Evolutionary conservation across 1,284 basidiomycete genomes (phyloP), one percentile per base, ranked within the genome.

Genomic region (Xerocomus amazonicus): DNA sequence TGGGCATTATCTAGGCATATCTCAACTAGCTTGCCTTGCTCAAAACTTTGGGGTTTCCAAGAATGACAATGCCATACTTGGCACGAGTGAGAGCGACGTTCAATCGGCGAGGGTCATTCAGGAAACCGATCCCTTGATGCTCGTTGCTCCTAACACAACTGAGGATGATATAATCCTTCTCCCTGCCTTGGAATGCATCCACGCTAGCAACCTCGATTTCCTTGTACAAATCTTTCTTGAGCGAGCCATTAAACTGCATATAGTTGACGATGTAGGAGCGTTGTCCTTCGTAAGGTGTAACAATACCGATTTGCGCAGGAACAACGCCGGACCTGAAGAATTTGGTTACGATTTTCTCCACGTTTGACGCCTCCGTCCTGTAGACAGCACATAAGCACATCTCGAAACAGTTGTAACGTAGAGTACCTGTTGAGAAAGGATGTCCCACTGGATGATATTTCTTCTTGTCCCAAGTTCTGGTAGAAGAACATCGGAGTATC

Each of bases 401-500:
- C 29, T 29, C 36, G 14, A 8, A 39, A 38, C 1, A 7, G 56
- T 53, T 40, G 45, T 38, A 36, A 44, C 17, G 44, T 43, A 26
- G 45, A 54, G 29, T 50, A 84, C 87, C 88, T 83, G 70, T 99
- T 99, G 60, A 99, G 78, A 81, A 97, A 99, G 8, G 96, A 98
- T 0, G 97, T 99, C 43, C 97, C 97, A 65, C 92, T 96, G 50
- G 91, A 93, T 23, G 95, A 98, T 56, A 99, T 99, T 70, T 99
- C 97, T 68, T 99, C 97, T 60, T 98, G 97, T 0, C 97, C 97
- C 41, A 99, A 71, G 66, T 99, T 99, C 77, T 98, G 95, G 73
- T 98, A 97, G 77, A 99, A 99, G 77, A 98, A 97, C 96, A 99
- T 99, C 16, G 97, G 97, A 7, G 92, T 94, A 60, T 94, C 92